A percentile compares a stretch with the other conserved stretches of the same genome.
phyloP scores from a whole-genome alignment of 2,329 filamentous ascomycete genomes.

The Endoconidiophora polonica region DNA sequence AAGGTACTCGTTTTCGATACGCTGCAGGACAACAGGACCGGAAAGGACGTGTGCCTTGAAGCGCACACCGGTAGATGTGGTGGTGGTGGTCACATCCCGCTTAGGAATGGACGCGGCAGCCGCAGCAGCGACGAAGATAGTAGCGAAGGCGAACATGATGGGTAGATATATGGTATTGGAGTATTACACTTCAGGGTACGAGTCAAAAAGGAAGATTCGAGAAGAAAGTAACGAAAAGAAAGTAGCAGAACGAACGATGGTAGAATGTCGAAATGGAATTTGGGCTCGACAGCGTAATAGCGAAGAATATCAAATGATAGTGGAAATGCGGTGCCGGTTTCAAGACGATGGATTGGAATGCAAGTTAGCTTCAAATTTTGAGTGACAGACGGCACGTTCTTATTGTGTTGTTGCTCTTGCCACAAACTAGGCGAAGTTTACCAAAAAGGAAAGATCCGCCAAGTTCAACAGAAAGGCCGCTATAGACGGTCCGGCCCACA shows the following conservation, averaged over 20 bases:
- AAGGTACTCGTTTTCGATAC: constrained; percentile 20
- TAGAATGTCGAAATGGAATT: too few species aligned
- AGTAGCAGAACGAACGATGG: not conserved
- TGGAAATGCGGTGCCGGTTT: too few species aligned
- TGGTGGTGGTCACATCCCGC: constrained; percentile 13
- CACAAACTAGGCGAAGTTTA: too few species aligned
- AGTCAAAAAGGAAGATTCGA: not conserved
- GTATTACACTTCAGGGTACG: not conserved
- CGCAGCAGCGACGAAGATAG: constrained; percentile 3
- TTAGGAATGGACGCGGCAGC: constrained; percentile 14
- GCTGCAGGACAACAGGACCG: not conserved
- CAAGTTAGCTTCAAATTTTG: too few species aligned
- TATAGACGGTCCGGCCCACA: too few species aligned
- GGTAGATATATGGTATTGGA: not conserved
- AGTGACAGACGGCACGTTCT: too few species aligned
- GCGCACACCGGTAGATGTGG: constrained; percentile 23
- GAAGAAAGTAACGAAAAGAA: not conserved
- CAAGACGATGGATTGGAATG: too few species aligned
- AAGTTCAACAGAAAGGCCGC: too few species aligned
- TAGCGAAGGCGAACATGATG: constrained; percentile 1
- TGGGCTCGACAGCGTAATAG: too few species aligned
- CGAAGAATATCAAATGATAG: too few species aligned
- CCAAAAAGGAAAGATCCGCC: too few species aligned
- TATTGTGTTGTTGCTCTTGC: too few species aligned
- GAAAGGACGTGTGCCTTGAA: constrained; percentile 28